Evolutionary conservation across 495 filamentous ascomycete species (phyloP).

Genomic region (Aspergillus ellipticus): DNA sequence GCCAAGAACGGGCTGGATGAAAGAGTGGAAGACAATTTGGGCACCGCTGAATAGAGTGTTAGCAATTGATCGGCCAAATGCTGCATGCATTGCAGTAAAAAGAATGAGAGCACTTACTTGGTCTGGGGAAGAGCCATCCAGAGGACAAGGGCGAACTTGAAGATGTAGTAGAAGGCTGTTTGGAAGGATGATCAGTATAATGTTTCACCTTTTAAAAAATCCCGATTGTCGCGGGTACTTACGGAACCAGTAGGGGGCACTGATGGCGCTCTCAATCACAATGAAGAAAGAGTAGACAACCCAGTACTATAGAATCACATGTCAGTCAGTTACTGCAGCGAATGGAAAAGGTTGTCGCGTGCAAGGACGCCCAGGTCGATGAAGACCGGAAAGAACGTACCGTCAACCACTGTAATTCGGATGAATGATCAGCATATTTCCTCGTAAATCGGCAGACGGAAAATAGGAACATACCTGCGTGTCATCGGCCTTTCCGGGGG

Average conservation of each 20-base stretch:
- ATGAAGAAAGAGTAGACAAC: conserved; percentile 92
- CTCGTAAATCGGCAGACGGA: not conserved
- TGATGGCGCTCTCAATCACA: conserved; percentile 88
- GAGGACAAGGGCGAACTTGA: conserved; percentile 95
- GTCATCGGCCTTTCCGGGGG: conserved; percentile 74
- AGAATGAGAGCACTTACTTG: conserved; percentile 56
- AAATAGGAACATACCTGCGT: conserved; percentile 62
- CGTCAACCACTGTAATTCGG: conserved; percentile 56
- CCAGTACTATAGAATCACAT: conserved; percentile 71
- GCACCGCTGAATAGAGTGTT: conserved; percentile 66
- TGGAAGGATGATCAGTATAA: conserved; percentile 11
- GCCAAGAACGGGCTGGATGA: conserved; percentile 85
- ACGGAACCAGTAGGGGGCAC: conserved; percentile 98
- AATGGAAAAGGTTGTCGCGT: conserved; percentile 12
- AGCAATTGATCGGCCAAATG: not conserved
- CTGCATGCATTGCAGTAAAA: not conserved
- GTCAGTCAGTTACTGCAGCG: conserved; percentile 16
- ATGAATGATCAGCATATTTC: conserved; percentile 10
- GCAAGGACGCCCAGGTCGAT: conserved; percentile 5
- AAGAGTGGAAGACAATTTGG: conserved; percentile 92
- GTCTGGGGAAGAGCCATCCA: conserved; percentile 97
- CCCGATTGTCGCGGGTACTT: conserved; percentile 26
- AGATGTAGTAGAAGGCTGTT: conserved; percentile 95
- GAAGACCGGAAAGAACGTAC: conserved; percentile 43
- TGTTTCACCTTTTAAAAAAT: not conserved